Base-by-base conservation (phyloP, 2,329 filamentous ascomycete genomes). In the Fusarium chaquense region DNA sequence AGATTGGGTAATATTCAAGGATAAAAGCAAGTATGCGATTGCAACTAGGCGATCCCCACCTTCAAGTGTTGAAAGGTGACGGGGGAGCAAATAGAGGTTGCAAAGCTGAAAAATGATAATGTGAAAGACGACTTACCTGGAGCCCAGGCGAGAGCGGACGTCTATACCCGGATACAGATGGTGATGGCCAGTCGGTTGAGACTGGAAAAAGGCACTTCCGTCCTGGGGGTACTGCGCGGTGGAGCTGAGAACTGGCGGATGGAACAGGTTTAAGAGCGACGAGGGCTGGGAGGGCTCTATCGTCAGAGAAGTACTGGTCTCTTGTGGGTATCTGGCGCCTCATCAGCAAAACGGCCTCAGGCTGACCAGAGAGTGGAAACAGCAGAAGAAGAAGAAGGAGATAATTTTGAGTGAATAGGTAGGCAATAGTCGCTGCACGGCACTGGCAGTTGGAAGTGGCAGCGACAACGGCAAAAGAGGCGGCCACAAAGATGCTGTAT, bases 271-370 rank as follows among this genome's bases (percentile, higher is more conserved):
- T 76, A 88, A 77, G 73, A 86, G 81, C 62, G 83, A 81, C 58
- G 85, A 79, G 67, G 84, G 81, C 76, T 86, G 84, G 58, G 83
- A 75, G 68, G 84, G 83, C 77, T 88, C 86, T 79, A 88, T 82
- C 71, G 84, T 83, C 73, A 87, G 80, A 73, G 85, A 82, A 67
- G 82, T 81, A 77, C 79, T 83, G 74, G 84, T 79, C 74, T 87
- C 85, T 76, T 86, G 85, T 76, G 80, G 83, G 80, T 87, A 88
- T 83, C 86, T 88, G 78, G 67, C 72, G 54, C 58, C 56, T 67
- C 68, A 73, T 78, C 64, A 76, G 75, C 69, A 66, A 62, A 74
- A 70, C 52, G 41, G 60, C 58, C 68, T 69, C 65, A 62, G 60
- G 69, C 61, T 65, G 62, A 66, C 54, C 63, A 66, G 54, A 50